Evolutionary conservation across 352 stramenopile genomes (phyloP).

Genomic region (Globisporangium megalacanthum): DNA sequence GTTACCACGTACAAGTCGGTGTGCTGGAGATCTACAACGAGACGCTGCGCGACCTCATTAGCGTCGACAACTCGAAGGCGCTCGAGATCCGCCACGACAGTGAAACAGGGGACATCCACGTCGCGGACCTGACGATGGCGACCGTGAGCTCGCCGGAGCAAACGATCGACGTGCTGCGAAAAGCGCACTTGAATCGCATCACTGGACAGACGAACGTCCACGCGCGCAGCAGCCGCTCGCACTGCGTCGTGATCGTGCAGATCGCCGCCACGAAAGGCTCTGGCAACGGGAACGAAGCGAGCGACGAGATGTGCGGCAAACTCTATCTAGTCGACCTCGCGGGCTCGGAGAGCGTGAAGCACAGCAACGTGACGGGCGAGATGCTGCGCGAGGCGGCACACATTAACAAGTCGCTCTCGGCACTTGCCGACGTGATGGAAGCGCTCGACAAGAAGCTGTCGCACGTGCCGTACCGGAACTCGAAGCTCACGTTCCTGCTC

Average conservation of each 20-base stretch:
- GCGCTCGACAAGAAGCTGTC: constrained; percentile 86
- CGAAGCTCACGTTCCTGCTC: constrained; percentile 97
- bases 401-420: constrained; percentile 89
- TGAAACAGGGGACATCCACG: constrained; percentile 58
- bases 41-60: constrained; percentile 87
- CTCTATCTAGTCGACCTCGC: constrained; percentile 92
- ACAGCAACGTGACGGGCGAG: constrained; percentile 83
- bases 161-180: constrained; percentile 58
- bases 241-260: constrained; percentile 91
- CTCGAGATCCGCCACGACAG: constrained; percentile 77
- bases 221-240: constrained; percentile 87
- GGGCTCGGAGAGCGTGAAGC: constrained; percentile 90
- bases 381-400: constrained; percentile 75
- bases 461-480: constrained; percentile 97
- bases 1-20: constrained; percentile 80
- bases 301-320: constrained; percentile 74
- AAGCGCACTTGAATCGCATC: constrained; percentile 71
- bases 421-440: constrained; percentile 92
- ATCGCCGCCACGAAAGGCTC: constrained; percentile 49
- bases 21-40: constrained; percentile 98
- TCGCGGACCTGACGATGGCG: constrained; percentile 71
- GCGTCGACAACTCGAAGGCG: constrained; percentile 43
- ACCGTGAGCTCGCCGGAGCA: constrained; percentile 58
- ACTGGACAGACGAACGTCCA: constrained; percentile 88
- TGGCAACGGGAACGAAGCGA: constrained; percentile 26